Percentiles rank a stretch among this genome's conserved stretches.
These are phyloP conservation scores for Epichloe typhina DNA, from an alignment of 2,329 filamentous ascomycete genomes.

Conservation along the genomic window DNA sequence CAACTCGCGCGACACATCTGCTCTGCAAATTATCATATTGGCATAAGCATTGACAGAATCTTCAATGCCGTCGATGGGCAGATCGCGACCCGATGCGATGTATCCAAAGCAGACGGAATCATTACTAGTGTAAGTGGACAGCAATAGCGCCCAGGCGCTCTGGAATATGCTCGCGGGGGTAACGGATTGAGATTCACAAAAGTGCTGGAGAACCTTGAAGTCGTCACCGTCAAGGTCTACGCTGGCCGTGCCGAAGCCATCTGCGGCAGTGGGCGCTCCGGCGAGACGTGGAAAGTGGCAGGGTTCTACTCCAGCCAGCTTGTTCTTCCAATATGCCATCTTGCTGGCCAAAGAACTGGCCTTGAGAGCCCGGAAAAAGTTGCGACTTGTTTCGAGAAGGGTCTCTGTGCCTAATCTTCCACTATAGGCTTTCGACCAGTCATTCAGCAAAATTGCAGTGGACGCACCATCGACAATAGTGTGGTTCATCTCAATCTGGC, in stretches of 20 bases:
- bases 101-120: conserved; percentile 3
- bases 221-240: background rate
- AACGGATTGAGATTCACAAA: conserved; percentile 24
- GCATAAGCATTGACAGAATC: conserved; percentile 4
- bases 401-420: background rate
- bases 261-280: background rate
- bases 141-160: conserved; percentile 8
- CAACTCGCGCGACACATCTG: conserved; percentile 12
- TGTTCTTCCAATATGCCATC: conserved; percentile 7
- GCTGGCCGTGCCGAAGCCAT: background rate
- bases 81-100: conserved; percentile 1
- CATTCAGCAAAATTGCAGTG: conserved; percentile 6
- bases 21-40: conserved; percentile 1
- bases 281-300: conserved; percentile 7
- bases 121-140: conserved; percentile 2
- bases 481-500: conserved; percentile 22
- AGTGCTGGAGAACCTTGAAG: conserved; percentile 9
- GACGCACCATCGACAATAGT: conserved; percentile 21
- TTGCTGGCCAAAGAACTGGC: background rate
- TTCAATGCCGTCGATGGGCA: conserved; percentile 1
- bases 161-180: conserved; percentile 3
- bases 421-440: conserved; percentile 3
- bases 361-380: conserved; percentile 3
- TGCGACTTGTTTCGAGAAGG: background rate
- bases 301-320: conserved; percentile 5